Conservation (phyloP, 371 early-diverging fungal genomes). For the Zychaea mexicana region DNA sequence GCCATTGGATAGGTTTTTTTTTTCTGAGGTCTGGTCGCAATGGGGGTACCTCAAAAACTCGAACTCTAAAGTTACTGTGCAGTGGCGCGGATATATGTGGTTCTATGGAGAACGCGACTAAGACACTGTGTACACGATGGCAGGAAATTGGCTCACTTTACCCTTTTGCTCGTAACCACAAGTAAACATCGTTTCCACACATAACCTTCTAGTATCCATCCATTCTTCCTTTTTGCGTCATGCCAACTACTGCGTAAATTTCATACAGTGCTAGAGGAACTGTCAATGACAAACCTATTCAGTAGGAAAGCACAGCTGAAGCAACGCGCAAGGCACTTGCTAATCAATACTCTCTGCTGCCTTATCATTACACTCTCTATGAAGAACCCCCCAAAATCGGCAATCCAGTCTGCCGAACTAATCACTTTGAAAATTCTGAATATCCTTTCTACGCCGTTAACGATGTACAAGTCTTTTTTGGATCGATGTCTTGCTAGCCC, state of each 20-base stretch:
- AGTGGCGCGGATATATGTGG: slow-evolving; percentile 77
- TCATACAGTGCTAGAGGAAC: not conserved
- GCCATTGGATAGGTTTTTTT: slow-evolving; percentile 32
- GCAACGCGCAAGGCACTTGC: slow-evolving; percentile 51
- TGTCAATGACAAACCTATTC: slow-evolving; percentile 58
- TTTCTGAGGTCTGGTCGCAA: too few species aligned
- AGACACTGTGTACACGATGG: slow-evolving; percentile 69
- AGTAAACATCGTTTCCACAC: slow-evolving; percentile 8
- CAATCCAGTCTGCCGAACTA: slow-evolving; percentile 45
- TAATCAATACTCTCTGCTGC: slow-evolving; percentile 66
- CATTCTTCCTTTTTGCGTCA: not conserved
- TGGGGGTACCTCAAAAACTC: slow-evolving; percentile 60
- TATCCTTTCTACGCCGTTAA: slow-evolving; percentile 15
- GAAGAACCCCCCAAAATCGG: slow-evolving; percentile 54
- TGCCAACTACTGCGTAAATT: not conserved
- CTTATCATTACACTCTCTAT: slow-evolving; percentile 70
- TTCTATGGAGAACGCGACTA: slow-evolving; percentile 59
- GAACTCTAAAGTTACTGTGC: slow-evolving; percentile 57
- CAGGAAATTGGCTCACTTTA: slow-evolving; percentile 73
- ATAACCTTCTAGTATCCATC: not conserved
- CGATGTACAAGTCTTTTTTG: slow-evolving; percentile 40
- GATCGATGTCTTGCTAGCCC: slow-evolving; percentile 63
- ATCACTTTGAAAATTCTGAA: slow-evolving; percentile 38
- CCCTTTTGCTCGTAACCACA: slow-evolving; percentile 78
- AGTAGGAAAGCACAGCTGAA: slow-evolving; percentile 47